Percentiles rank a stretch among this genome's conserved stretches.
Evolutionary conservation across 805 yeast species (phyloP).

Genomic region (Wickerhamiella azyma): DNA sequence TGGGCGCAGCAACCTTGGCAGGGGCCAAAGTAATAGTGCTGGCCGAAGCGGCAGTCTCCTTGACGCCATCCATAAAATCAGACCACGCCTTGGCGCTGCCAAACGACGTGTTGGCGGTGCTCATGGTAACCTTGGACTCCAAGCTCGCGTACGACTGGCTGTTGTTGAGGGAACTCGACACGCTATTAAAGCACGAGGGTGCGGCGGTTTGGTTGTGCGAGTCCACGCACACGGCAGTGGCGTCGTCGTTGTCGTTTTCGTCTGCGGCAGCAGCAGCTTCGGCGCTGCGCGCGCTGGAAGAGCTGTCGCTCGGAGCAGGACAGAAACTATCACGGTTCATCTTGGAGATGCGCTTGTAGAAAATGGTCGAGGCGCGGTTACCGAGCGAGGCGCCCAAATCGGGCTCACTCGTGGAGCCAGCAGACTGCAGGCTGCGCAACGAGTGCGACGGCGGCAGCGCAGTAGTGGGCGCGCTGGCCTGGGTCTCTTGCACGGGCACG

Average conservation of each 20-base stretch:
- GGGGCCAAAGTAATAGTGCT: background rate
- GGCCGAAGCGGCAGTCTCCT: constrained; percentile 5
- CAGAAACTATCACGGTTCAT: background rate
- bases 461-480: background rate
- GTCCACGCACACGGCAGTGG: constrained; percentile 8
- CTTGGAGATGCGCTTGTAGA: constrained; percentile 1
- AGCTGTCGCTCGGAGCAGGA: background rate
- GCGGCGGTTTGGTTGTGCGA: constrained; percentile 10
- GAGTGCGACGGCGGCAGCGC: background rate
- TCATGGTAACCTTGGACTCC: constrained; percentile 5
- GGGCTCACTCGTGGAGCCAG: background rate
- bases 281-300: background rate
- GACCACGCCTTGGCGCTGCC: constrained; percentile 12
- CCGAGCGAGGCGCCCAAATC: background rate
- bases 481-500: background rate
- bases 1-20: too few relatives aligned
- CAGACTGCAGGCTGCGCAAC: background rate
- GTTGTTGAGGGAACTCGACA: background rate
- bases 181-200: background rate
- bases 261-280: background rate
- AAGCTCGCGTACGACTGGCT: constrained; percentile 2
- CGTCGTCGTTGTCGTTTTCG: background rate
- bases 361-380: constrained; percentile 6
- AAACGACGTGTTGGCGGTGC: constrained; percentile 11
- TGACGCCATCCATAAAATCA: constrained; percentile 11